Conservation (phyloP, 2,329 filamentous ascomycete genomes). For the Xylariaceae sp. region DNA sequence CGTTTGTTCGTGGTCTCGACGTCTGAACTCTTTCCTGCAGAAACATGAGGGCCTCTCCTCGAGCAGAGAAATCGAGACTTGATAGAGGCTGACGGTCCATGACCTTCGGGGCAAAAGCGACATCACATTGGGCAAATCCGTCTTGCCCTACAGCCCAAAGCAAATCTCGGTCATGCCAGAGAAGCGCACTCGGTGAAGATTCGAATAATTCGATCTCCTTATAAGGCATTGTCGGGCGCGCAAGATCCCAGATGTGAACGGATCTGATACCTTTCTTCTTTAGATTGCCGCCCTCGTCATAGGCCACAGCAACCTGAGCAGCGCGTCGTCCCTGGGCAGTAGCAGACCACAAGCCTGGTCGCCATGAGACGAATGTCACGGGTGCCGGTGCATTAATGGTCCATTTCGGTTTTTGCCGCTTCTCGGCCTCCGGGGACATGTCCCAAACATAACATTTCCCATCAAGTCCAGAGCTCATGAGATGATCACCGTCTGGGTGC, state of each 20-base stretch:
- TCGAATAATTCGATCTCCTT: slow-evolving; percentile 60
- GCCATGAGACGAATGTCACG: slow-evolving; percentile 55
- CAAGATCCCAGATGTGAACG: slow-evolving; percentile 65
- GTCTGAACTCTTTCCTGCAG: slow-evolving; percentile 52
- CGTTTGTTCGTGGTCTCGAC: slow-evolving; percentile 36
- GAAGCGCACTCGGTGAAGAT: slow-evolving; percentile 49
- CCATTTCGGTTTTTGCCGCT: slow-evolving; percentile 59
- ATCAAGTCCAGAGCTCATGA: slow-evolving; percentile 59
- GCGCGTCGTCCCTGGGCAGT: slow-evolving; percentile 54
- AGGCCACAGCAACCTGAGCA: slow-evolving; percentile 57
- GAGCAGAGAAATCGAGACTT: slow-evolving; percentile 54
- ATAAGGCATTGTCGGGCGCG: slow-evolving; percentile 60
- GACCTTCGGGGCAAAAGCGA: slow-evolving; percentile 57
- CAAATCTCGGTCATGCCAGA: slow-evolving; percentile 61
- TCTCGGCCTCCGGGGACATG: slow-evolving; percentile 53
- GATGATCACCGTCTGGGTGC: slow-evolving; percentile 63
- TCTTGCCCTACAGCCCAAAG: slow-evolving; percentile 62
- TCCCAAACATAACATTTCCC: slow-evolving; percentile 62
- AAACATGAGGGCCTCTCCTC: slow-evolving; percentile 56
- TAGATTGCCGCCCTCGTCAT: slow-evolving; percentile 50
- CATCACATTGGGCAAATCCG: slow-evolving; percentile 61
- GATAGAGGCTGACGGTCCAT: slow-evolving; percentile 60
- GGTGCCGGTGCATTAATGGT: slow-evolving; percentile 57
- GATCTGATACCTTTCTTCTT: slow-evolving; percentile 51
- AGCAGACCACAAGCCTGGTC: slow-evolving; percentile 61